Percentiles rank a stretch among this genome's conserved stretches.
phyloP scores from a whole-genome alignment of 2,329 filamentous ascomycete species.

The Pezicula radicicola region DNA sequence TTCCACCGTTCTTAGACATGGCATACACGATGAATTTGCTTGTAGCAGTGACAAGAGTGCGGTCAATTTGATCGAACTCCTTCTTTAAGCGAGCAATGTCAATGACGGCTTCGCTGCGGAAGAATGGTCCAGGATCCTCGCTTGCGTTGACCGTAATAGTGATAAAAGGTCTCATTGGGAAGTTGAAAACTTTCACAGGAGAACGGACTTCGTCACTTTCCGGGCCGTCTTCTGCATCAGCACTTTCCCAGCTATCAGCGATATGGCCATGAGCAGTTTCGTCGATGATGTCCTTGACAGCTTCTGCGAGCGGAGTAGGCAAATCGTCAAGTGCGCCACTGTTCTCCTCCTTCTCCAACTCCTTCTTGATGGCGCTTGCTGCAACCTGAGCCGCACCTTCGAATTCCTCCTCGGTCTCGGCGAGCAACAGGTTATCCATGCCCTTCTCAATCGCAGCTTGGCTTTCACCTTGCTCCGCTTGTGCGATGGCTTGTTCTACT shows the following conservation, averaged over 20 bases:
- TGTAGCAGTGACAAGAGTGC: conserved; percentile 86
- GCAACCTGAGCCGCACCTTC: conserved; percentile 45
- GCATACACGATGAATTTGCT: conserved; percentile 92
- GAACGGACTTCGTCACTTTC: conserved; percentile 64
- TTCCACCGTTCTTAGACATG: conserved; percentile 87
- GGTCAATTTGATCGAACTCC: conserved; percentile 95
- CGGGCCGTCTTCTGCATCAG: conserved; percentile 65
- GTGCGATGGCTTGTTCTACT: conserved; percentile 63
- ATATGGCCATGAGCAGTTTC: conserved; percentile 53
- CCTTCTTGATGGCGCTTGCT: conserved; percentile 47
- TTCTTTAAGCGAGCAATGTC: conserved; percentile 95
- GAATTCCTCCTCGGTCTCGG: conserved; percentile 52
- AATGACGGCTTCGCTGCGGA: conserved; percentile 80
- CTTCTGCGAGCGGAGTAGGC: conserved; percentile 49
- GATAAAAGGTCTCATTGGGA: conserved; percentile 95
- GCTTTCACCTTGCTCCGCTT: conserved; percentile 41
- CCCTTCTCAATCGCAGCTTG: conserved; percentile 47
- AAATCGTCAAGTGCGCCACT: conserved; percentile 51
- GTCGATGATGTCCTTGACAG: conserved; percentile 55
- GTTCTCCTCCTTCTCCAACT: conserved; percentile 53
- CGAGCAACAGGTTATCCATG: conserved; percentile 45
- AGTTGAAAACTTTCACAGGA: conserved; percentile 83
- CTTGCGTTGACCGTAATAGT: conserved; percentile 72
- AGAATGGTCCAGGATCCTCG: conserved; percentile 54
- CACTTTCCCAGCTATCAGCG: conserved; percentile 90